Evolutionary conservation across 2,329 filamentous ascomycete genomes (phyloP).

Genomic region (Macroventuria anomochaeta): DNA sequence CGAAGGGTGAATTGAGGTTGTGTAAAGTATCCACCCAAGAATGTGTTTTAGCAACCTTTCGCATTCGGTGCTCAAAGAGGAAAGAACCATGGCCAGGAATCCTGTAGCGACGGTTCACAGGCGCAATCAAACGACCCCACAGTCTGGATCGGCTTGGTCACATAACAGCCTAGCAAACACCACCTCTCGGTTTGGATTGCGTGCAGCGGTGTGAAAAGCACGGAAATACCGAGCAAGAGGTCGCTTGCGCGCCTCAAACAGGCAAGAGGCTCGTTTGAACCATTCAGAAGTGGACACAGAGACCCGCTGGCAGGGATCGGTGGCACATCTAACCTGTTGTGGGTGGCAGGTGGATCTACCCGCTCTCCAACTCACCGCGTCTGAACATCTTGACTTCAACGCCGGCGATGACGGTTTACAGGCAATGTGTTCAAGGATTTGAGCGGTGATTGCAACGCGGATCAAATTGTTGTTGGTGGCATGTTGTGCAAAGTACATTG

Average conservation of each 20-base stretch:
- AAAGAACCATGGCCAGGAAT: constrained; percentile 1
- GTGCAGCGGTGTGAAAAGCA: constrained; percentile 31
- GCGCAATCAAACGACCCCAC: constrained; percentile 13
- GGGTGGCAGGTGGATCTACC: constrained; percentile 23
- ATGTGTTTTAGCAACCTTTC: constrained; percentile 12
- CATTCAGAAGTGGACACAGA: constrained; percentile 25
- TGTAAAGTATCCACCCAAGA: constrained; percentile 5
- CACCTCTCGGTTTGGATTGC: constrained; percentile 19
- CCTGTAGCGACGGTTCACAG: constrained; percentile 7
- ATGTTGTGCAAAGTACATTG: constrained; percentile 21
- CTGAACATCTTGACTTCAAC: constrained; percentile 15
- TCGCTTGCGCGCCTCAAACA: constrained; percentile 21
- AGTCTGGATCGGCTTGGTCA: constrained; percentile 18
- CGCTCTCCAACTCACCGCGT: constrained; percentile 33
- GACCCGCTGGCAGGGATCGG: constrained; percentile 17
- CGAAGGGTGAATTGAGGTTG: not conserved
- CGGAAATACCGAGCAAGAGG: constrained; percentile 25
- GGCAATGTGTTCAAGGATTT: not conserved
- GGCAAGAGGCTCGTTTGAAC: constrained; percentile 22
- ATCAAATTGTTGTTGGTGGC: constrained; percentile 8
- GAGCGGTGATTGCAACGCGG: constrained; percentile 3
- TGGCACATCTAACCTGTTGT: constrained; percentile 22
- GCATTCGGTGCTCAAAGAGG: constrained; percentile 6
- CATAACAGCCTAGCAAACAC: constrained; percentile 26
- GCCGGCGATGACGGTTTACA: constrained; percentile 13